These are phyloP conservation scores for Nakazawaea holstii DNA, from an alignment of 805 yeast genomes.

Conservation along the genomic window DNA sequence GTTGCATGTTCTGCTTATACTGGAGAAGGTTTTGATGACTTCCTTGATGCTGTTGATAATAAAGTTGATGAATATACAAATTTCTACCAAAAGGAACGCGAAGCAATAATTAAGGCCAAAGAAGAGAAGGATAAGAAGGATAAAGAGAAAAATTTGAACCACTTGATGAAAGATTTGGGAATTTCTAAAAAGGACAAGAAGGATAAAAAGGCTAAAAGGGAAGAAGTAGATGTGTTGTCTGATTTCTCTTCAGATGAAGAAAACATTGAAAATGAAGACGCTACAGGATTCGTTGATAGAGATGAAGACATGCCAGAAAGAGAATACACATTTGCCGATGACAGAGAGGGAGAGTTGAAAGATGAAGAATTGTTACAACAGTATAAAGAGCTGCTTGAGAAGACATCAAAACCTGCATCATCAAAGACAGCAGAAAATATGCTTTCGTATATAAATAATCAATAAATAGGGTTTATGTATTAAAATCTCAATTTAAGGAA, in stretches of 20 bases:
- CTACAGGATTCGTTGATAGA: slow-evolving; percentile 40
- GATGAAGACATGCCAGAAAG: slow-evolving; percentile 43
- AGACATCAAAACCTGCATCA: slow-evolving; percentile 54
- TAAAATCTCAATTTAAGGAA: not conserved
- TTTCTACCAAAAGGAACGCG: slow-evolving; percentile 82
- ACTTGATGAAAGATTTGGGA: slow-evolving; percentile 85
- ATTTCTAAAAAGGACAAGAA: slow-evolving; percentile 32
- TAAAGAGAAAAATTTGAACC: slow-evolving; percentile 64
- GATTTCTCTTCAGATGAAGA: slow-evolving; percentile 45
- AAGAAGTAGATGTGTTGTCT: slow-evolving; percentile 44
- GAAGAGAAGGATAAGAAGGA: slow-evolving; percentile 68
- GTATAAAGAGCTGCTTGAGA: slow-evolving; percentile 69
- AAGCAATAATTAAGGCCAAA: slow-evolving; percentile 68
- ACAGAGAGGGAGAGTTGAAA: slow-evolving; percentile 53
- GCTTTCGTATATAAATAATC: slow-evolving; percentile 48
- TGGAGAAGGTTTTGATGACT: slow-evolving; percentile 92
- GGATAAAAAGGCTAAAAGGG: slow-evolving; percentile 17
- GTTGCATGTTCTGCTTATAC: slow-evolving; percentile 91
- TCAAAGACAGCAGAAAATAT: slow-evolving; percentile 68
- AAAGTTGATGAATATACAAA: slow-evolving; percentile 85
- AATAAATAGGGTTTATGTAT: slow-evolving; percentile 23
- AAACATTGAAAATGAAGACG: slow-evolving; percentile 34
- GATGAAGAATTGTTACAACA: slow-evolving; percentile 55
- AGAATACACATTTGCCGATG: slow-evolving; percentile 67
- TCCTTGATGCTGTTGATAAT: slow-evolving; percentile 74